phyloP scores from a whole-genome alignment of 345 rosid genomes.

The Psidium guajava region DNA sequence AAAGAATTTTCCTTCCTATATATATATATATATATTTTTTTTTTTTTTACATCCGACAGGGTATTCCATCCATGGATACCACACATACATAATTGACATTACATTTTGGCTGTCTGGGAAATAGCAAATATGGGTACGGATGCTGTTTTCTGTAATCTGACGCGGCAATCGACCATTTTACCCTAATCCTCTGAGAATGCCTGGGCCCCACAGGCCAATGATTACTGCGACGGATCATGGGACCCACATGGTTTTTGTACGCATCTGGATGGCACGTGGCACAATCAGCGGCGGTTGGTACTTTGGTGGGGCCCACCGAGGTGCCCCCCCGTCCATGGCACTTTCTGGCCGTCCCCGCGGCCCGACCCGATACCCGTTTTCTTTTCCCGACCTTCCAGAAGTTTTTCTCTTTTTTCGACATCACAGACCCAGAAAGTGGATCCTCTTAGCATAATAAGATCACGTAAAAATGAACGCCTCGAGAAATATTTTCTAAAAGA shows the following conservation, averaged over 20 bases:
- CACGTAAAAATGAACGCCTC: too few species aligned
- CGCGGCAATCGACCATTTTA: neutral
- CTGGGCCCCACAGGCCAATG: neutral
- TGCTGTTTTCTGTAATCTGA: neutral
- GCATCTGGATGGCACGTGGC: neutral
- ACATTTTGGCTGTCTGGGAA: too few species aligned
- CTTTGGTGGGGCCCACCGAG: neutral
- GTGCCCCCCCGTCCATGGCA: neutral
- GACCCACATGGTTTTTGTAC: neutral
- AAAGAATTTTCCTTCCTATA: accelerated
- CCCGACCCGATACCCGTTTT: neutral
- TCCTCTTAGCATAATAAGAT: too few species aligned
- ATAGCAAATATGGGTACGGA: neutral
- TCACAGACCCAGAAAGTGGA: too few species aligned
- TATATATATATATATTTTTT: too few species aligned
- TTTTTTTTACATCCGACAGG: neutral
- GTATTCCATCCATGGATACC: neutral
- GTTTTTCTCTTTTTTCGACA: too few species aligned
- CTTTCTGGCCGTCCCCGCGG: neutral
- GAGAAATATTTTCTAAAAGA: too few species aligned
- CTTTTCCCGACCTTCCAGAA: neutral
- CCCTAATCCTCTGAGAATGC: neutral
- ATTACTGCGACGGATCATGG: neutral
- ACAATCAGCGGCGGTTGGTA: neutral
- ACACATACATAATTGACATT: too few species aligned